Percentiles rank a stretch among this genome's conserved stretches.
phyloP scores from a whole-genome alignment of 2,329 filamentous ascomycete genomes.

The Pyricularia sp. region DNA sequence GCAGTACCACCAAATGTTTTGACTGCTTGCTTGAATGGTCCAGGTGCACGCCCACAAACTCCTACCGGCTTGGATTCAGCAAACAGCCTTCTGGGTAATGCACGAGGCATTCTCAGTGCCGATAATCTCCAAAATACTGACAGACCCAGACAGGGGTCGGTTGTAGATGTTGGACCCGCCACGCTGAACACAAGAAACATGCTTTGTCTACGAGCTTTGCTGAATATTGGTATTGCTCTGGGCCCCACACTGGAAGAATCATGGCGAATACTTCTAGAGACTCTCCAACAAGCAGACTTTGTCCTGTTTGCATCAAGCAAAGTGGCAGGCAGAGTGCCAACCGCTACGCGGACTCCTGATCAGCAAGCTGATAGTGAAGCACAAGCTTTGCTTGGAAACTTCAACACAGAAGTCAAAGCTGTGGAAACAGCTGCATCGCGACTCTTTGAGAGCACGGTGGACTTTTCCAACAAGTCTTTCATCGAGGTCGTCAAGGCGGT shows the following conservation, averaged over 20 bases:
- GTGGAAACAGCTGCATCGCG: constrained; percentile 79
- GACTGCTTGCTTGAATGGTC: constrained; percentile 40
- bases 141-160: constrained; percentile 42
- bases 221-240: constrained; percentile 92
- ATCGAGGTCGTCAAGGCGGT: constrained; percentile 63
- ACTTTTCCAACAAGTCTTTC: constrained; percentile 78
- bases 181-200: constrained; percentile 79
- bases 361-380: constrained; percentile 37
- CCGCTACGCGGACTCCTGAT: constrained; percentile 32
- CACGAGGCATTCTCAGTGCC: constrained; percentile 59
- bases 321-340: constrained; percentile 35
- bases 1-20: constrained; percentile 75
- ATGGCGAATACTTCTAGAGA: constrained; percentile 87
- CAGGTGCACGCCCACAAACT: constrained; percentile 28
- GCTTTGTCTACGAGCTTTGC: constrained; percentile 72
- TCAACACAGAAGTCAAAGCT: constrained; percentile 70
- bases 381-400: constrained; percentile 44
- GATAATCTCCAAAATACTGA: constrained; percentile 54
- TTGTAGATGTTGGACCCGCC: constrained; percentile 41
- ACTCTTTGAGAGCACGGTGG: constrained; percentile 80
- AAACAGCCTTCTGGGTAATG: constrained; percentile 53
- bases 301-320: constrained; percentile 58
- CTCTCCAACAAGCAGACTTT: constrained; percentile 83
- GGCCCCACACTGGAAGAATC: constrained; percentile 74
- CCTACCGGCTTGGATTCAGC: constrained; percentile 35